A percentile compares a stretch with the other conserved stretches of the same genome.
These are phyloP conservation scores for Aspergillus clavatus DNA, from an alignment of 2,329 filamentous ascomycete species.

Conservation along the genomic window DNA sequence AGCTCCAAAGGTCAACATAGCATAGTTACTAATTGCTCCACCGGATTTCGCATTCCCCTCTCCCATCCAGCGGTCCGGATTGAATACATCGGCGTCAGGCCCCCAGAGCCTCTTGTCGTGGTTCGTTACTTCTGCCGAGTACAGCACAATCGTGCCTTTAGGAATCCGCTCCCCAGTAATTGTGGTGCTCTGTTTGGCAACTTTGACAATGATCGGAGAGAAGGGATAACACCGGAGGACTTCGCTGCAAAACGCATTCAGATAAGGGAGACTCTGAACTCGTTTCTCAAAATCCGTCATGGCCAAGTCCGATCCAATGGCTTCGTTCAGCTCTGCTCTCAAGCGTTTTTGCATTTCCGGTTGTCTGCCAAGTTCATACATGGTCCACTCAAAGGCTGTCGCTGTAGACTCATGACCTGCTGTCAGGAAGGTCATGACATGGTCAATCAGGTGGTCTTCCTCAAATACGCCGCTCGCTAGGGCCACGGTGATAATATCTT, in stretches of 20 bases:
- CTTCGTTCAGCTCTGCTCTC: neutral
- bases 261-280: neutral
- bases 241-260: neutral
- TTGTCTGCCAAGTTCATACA: neutral
- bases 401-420: neutral
- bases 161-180: neutral
- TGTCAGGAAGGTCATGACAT: neutral
- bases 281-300: neutral
- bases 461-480: neutral
- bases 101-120: neutral
- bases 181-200: neutral
- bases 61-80: neutral
- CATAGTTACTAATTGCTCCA: slow-evolving; percentile 14
- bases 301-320: neutral
- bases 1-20: slow-evolving; percentile 15
- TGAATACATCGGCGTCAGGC: neutral
- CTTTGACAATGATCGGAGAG: neutral
- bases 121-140: neutral
- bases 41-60: slow-evolving; percentile 3
- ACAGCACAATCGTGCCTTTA: neutral
- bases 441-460: neutral
- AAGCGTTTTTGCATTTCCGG: neutral
- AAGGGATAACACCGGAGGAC: neutral
- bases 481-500: neutral
- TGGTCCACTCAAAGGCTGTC: neutral